Conservation (phyloP, 2,329 filamentous ascomycete species). For the Colletotrichum sp. region DNA sequence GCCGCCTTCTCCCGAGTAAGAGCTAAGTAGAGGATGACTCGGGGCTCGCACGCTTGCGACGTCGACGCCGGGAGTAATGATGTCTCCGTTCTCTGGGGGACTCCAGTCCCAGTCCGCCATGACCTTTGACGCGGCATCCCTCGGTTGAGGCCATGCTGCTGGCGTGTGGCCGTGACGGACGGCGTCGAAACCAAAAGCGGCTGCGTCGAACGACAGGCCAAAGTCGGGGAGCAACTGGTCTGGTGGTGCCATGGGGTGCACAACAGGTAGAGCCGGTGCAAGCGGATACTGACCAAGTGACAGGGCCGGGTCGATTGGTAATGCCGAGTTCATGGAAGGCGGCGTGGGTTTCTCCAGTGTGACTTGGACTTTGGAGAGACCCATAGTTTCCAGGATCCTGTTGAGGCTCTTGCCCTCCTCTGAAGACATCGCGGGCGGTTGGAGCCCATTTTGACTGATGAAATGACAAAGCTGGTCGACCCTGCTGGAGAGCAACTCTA, state of each 20-base stretch:
- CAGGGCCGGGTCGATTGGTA: not conserved
- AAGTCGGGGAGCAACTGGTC: not conserved
- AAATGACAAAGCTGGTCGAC: slow-evolving; percentile 34
- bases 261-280: not conserved
- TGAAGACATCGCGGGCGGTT: slow-evolving; percentile 38
- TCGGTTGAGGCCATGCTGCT: not conserved
- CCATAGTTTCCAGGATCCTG: not conserved
- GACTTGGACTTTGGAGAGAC: not conserved
- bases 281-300: not conserved
- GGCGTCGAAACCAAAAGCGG: not conserved
- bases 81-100: not conserved
- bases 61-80: not conserved
- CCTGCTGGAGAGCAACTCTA: slow-evolving; percentile 2
- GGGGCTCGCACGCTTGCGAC: not conserved
- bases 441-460: slow-evolving; percentile 42
- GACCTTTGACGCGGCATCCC: not conserved
- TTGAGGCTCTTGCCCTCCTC: slow-evolving; percentile 20
- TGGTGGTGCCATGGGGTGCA: not conserved
- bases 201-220: not conserved
- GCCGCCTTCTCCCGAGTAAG: slow-evolving; percentile 1
- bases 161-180: not conserved
- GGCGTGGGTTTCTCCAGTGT: not conserved
- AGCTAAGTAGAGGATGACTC: not conserved
- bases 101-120: not conserved
- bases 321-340: not conserved